A percentile compares a stretch with the other conserved stretches of the same genome.
phyloP scores from a whole-genome alignment of 305 asterid species.

The Vinca major region DNA sequence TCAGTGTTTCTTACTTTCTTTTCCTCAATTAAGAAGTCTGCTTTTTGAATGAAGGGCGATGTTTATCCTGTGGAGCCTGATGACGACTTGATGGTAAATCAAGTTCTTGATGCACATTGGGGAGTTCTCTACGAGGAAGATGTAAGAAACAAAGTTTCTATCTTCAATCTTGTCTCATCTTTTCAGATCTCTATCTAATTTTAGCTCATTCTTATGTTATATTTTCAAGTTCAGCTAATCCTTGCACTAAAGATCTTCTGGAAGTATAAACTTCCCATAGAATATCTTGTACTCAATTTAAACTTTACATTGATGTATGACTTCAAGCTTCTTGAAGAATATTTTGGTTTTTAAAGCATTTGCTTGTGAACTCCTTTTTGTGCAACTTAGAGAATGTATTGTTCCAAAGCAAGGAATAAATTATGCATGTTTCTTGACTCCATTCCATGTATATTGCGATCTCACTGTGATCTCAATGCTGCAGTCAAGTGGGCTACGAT shows the following conservation, averaged over 20 bases:
- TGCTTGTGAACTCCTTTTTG: background rate
- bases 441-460: slow-evolving; percentile 11
- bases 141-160: slow-evolving; percentile 40
- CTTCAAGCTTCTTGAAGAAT: background rate
- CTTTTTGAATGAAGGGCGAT: slow-evolving; percentile 55
- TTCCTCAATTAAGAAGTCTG: slow-evolving; percentile 11
- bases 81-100: slow-evolving; percentile 40
- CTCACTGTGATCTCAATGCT: slow-evolving; percentile 20
- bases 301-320: background rate
- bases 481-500: slow-evolving; percentile 72
- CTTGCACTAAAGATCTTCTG: background rate
- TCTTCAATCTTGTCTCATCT: slow-evolving; percentile 5
- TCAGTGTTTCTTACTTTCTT: slow-evolving; percentile 1
- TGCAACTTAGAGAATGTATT: background rate
- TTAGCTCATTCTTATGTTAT: background rate
- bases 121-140: slow-evolving; percentile 71
- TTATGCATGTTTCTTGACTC: background rate
- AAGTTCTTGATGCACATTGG: slow-evolving; percentile 88
- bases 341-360: background rate
- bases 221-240: background rate
- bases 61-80: slow-evolving; percentile 82
- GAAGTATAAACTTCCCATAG: background rate
- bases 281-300: background rate
- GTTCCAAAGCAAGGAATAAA: background rate
- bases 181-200: background rate